Evolutionary conservation across 192 early-diverging fungal species (phyloP), one percentile per base, ranked within the genome.

Genomic region (Coemansia erecta): DNA sequence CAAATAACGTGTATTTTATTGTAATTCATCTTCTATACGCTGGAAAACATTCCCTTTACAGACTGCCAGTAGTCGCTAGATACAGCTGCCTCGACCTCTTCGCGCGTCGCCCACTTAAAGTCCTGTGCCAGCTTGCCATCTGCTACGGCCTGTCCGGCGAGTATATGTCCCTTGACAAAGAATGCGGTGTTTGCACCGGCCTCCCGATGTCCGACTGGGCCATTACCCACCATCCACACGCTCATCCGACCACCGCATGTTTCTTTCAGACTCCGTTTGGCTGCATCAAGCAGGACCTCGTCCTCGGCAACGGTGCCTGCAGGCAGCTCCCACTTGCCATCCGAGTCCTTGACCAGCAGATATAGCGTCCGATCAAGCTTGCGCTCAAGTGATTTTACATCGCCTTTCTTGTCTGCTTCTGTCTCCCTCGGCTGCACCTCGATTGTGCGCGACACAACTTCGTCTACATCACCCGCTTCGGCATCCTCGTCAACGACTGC

Each of bases 191-290:
- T 44, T n/a, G 66, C 73, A 15, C 54, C 64, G 4, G 60, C 35
- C 52, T 77, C 70, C 58, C 84, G 78, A 62, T 90, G 86, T 8
- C 90, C 90, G 42, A 94, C 82, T 4, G 94, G 94, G 17, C 86
- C 85, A 53, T 82, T 71, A n/a, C 92, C 92, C 10, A 95, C 94
- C 45, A 90, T 83, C 92, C 92, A 95, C 15, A 86, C 80, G 60
- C 91, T 89, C 86, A 94, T 87, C 48, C 83, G 71, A 31, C 63
- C 67, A 48, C 92, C 94, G 69, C 89, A 91, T 40, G 78, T 77
- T 33, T 87, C 87, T 39, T 72, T 71, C 54, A 95, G 67, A 51
- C 83, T 82, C 61, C 91, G 85, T 55, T 80, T 75, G 35, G 93
- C 91, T 45, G 89, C 91, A 84, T 92, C 70, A 14, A 63, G 54